Conservation (phyloP, 352 stramenopile genomes). For the Globisporangium barbulae region DNA sequence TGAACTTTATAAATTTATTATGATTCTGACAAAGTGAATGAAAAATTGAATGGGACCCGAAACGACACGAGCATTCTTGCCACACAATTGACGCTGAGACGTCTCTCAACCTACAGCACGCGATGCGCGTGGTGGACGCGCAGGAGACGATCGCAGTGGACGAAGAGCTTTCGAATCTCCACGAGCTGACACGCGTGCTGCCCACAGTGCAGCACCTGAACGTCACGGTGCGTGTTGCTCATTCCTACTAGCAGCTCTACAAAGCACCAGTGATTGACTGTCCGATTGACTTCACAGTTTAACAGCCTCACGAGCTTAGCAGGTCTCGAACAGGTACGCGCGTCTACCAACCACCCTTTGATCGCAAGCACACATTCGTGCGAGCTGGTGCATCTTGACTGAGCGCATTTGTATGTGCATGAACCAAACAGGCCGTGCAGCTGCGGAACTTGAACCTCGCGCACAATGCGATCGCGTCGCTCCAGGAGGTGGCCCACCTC, state of each 20-base stretch:
- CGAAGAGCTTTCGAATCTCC: slow-evolving; percentile 39
- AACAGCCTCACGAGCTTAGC: slow-evolving; percentile 43
- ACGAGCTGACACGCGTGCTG: slow-evolving; percentile 21
- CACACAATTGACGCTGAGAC: not conserved
- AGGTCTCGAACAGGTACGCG: slow-evolving; percentile 39
- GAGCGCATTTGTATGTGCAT: not conserved
- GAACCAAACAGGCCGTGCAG: slow-evolving; percentile 23
- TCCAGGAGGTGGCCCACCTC: slow-evolving; percentile 40
- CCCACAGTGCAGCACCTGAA: slow-evolving; percentile 47
- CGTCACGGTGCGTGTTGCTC: slow-evolving; percentile 37
- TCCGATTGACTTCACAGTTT: slow-evolving; percentile 35
- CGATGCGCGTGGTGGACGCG: slow-evolving; percentile 41
- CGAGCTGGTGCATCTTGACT: not conserved
- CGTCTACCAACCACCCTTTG: not conserved
- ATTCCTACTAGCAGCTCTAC: not conserved
- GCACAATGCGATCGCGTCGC: slow-evolving; percentile 49
- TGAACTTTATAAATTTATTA: too few species aligned
- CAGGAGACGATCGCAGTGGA: slow-evolving; percentile 51
- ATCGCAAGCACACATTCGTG: not conserved
- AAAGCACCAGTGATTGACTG: not conserved
- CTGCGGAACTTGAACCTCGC: slow-evolving; percentile 61
- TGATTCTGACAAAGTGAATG: not conserved
- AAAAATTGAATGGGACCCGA: not conserved
- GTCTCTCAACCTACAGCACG: too few species aligned
- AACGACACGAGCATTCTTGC: slow-evolving; percentile 2